Percentiles rank a stretch among this genome's conserved stretches.
phyloP scores from a whole-genome alignment of 345 rosid genomes.

The Salix arbutifolia region DNA sequence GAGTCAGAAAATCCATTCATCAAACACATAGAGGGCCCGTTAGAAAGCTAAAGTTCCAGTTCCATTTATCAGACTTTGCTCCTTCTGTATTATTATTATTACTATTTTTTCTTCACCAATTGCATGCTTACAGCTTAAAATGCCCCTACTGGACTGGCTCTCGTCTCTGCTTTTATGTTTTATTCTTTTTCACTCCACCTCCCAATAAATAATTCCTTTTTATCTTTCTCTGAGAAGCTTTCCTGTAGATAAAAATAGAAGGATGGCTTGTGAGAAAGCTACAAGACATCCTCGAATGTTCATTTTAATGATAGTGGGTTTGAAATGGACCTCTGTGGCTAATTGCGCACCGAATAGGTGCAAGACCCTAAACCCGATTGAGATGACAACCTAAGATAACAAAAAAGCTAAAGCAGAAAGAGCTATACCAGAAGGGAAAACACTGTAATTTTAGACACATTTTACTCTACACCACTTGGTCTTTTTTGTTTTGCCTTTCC shows the following conservation, averaged over 20 bases:
- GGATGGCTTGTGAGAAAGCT: not conserved
- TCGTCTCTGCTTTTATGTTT: not conserved
- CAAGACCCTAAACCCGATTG: not conserved
- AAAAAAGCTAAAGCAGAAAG: no score
- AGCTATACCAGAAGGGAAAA: no score
- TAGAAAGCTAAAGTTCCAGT: not conserved
- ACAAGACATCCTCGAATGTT: no score
- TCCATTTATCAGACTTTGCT: slow-evolving; percentile 1
- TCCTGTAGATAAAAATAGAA: not conserved
- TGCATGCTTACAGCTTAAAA: not conserved
- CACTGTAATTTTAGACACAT: no score
- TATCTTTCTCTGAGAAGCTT: not conserved
- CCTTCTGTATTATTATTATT: not conserved
- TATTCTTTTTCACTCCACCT: not conserved
- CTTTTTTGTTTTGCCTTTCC: no score
- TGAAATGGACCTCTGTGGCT: not conserved
- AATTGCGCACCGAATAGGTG: not conserved
- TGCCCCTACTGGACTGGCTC: not conserved
- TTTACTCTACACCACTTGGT: no score
- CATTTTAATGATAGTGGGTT: not conserved
- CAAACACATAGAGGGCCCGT: not conserved
- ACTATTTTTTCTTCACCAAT: not conserved
- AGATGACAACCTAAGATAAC: not conserved
- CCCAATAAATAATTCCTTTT: not conserved
- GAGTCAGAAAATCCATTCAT: not conserved